Evolutionary conservation across 257 asterid species (phyloP), one percentile per base, ranked within the genome.

Genomic region (Orobanche coerulescens): DNA sequence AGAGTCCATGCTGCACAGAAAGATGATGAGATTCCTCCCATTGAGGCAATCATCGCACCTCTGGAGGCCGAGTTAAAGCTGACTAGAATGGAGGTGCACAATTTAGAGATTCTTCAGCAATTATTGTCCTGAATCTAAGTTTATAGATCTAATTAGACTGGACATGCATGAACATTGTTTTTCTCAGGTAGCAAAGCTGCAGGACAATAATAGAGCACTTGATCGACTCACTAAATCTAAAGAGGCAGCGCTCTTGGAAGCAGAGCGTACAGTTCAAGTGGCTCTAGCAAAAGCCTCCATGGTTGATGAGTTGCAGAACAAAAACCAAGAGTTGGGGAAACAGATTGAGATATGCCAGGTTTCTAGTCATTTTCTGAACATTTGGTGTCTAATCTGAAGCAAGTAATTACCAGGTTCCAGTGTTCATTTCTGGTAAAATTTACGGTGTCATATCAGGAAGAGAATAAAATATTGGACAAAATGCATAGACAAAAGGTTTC

Each of bases 261-360:
- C 90, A 36, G 95, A 91, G 46, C 82, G 83, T 39, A 78, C 90
- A 5, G 86, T 91, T 71, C 95, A 87, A 69, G 69, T 81, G 75
- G 97, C 96, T 66, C 71, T 85, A 66, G 95, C 94, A 66, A 91
- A 87, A 79, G 97, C 97, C 30, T 81, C 95, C 19, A 51, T 86
- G 86, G 94, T 90, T 63, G 97, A 90, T 82, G 95, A 89, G 56
- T 72, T 89, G 44, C 94, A 86, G 73, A 89, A 89, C 83, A 89
- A 79, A 70, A 89, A 89, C 73, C 97, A 89, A 68, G 94, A 89
- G 56, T 63, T 89, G 77, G 60, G 77, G 75, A 89, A 86, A 75
- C 97, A 90, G 78, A 83, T 82, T 6, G 97, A 90, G 71, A 90
- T 90, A 74, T 84, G 95, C 78, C 97, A 86, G 97, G 97, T 86